Evolutionary conservation across 1,139 yeast species (phyloP).

Genomic region (Suhomyces atakaporum): DNA sequence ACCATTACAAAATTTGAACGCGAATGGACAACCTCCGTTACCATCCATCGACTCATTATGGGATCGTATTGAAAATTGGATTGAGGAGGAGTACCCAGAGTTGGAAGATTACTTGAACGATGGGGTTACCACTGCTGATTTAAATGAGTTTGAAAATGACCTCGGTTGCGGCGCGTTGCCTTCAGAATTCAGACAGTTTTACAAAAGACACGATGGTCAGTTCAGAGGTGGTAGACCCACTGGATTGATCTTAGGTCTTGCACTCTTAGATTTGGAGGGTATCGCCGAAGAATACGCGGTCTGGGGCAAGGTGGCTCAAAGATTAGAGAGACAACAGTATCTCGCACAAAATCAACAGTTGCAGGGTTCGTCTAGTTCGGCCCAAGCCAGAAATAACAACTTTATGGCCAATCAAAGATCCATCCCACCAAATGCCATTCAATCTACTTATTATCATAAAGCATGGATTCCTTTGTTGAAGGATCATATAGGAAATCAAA

Average conservation of each 20-base stretch:
- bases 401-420: constrained; percentile 56
- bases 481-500: constrained; percentile 61
- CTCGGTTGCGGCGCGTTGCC: constrained; percentile 66
- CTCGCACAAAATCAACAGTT: constrained; percentile 32
- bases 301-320: constrained; percentile 70
- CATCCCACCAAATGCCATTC: constrained; percentile 58
- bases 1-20: constrained; percentile 44
- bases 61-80: constrained; percentile 73
- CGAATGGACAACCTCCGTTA: constrained; percentile 64
- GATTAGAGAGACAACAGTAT: constrained; percentile 47
- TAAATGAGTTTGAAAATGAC: constrained; percentile 76
- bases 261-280: constrained; percentile 69
- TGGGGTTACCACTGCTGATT: constrained; percentile 74
- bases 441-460: constrained; percentile 55
- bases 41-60: constrained; percentile 73
- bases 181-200: constrained; percentile 72
- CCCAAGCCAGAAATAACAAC: constrained; percentile 21
- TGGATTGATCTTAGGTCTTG: constrained; percentile 72
- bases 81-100: constrained; percentile 79
- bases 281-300: constrained; percentile 68
- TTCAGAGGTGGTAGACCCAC: constrained; percentile 73
- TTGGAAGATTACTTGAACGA: constrained; percentile 68
- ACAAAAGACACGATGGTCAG: constrained; percentile 80
- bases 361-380: constrained; percentile 23
- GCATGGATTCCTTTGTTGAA: constrained; percentile 63